Base-by-base conservation (phyloP, 108 stramenopile species). In the Conticribra guillardii region DNA sequence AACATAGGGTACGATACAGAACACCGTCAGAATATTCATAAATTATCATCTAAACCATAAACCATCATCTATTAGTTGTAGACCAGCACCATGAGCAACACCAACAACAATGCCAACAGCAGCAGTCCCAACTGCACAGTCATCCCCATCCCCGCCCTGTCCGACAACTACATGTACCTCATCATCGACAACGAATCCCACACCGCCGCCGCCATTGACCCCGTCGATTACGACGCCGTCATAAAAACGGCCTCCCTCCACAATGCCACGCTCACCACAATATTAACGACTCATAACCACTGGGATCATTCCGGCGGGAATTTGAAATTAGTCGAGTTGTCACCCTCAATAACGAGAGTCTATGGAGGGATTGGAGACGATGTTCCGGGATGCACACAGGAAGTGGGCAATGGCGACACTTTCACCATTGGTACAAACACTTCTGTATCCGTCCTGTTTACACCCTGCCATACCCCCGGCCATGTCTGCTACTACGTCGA, bases 231-330 rank as follows among this genome's bases (percentile, higher is more conserved):
- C 17, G 68, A 47, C 16, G 69, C 82, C 41, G 77, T 89, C 41
- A 26, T 77, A 15, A 70, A 69, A 11, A 86, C 86, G 2, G 86
- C 88, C 11, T 18, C 63, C 46, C 54, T 44, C 18, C 54, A 76
- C 24, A 73, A 76, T 52, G 73, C 82, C 16, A 74, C 62, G 37
- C 71, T 90, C 52, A 79, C 72, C 22, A 64, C 78, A 17, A 74
- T 89, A 21, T 70, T 88, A 8, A 88, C 87, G 53, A 91, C 89
- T 21, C 89, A 91, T 59, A 82, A 84, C 45, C 89, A 91, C 82
- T 84, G 81, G 85, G 90, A 91, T 56, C 90, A 91, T 64, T 64
- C 84, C 2, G 89, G 87, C 15, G 90, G 90, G 21, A 89, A 89
- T 54, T 61, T 62, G 22, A 85, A 78, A 34, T 58, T 90, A n/a